Evolutionary conservation across 306 rosid genomes (phyloP).

Genomic region (Myrica gale): DNA sequence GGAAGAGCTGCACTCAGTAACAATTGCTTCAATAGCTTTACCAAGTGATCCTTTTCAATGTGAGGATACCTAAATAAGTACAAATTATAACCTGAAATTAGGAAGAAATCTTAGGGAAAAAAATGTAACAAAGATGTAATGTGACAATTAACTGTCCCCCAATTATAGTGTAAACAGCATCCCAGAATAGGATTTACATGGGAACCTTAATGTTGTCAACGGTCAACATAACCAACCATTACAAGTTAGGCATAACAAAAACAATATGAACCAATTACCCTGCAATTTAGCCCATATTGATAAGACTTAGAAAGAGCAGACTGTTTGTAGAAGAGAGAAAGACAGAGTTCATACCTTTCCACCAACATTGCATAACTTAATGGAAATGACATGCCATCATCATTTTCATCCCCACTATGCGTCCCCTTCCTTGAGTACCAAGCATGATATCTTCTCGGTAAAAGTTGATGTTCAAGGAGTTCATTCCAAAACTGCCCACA

Average conservation of each 20-base stretch:
- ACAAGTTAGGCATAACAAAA: slow-evolving; percentile 17
- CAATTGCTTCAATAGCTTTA: slow-evolving; percentile 92
- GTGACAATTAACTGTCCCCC: slow-evolving; percentile 19
- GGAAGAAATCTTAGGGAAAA: slow-evolving; percentile 17
- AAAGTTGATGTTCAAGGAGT: slow-evolving; percentile 85
- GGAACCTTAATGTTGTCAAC: background rate
- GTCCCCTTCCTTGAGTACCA: slow-evolving; percentile 89
- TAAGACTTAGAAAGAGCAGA: slow-evolving; percentile 20
- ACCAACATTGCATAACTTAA: slow-evolving; percentile 65
- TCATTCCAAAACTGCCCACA: slow-evolving; percentile 75
- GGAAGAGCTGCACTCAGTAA: slow-evolving; percentile 53
- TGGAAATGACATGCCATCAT: slow-evolving; percentile 82
- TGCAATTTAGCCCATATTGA: slow-evolving; percentile 10
- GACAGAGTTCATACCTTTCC: slow-evolving; percentile 64
- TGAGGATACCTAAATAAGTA: slow-evolving; percentile 71
- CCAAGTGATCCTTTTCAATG: slow-evolving; percentile 79
- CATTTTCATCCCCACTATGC: slow-evolving; percentile 59
- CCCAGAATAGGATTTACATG: slow-evolving; percentile 3
- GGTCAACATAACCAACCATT: slow-evolving; percentile 20
- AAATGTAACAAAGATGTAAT: slow-evolving; percentile 4
- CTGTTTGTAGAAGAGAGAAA: slow-evolving; percentile 1
- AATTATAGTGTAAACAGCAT: slow-evolving; percentile 10
- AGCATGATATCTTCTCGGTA: slow-evolving; percentile 96
- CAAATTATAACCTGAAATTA: slow-evolving; percentile 28
- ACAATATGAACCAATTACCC: slow-evolving; percentile 5